These are phyloP conservation scores for Serendipita vermifera DNA, from an alignment of 768 basidiomycete genomes.

Conservation along the genomic window DNA sequence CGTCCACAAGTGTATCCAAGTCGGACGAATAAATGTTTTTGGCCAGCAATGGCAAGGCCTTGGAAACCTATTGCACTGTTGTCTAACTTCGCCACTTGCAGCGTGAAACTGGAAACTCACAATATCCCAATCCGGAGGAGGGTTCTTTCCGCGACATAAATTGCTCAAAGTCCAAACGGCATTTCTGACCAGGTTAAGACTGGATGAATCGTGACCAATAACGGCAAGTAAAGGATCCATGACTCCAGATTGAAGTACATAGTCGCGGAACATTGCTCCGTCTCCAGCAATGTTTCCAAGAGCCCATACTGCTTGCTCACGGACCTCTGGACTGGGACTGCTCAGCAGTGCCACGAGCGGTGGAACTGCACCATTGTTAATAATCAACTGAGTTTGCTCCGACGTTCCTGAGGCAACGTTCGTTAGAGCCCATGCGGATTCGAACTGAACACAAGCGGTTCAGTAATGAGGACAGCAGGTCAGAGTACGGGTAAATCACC, in stretches of 20 bases:
- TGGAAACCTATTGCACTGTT: slow-evolving; percentile 17
- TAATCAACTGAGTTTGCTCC: slow-evolving; percentile 96
- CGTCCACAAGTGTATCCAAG: slow-evolving; percentile 35
- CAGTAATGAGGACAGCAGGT: slow-evolving; percentile 6
- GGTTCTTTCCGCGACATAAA: slow-evolving; percentile 95
- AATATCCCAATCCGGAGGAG: slow-evolving; percentile 96
- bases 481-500: slow-evolving; percentile 8
- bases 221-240: background rate
- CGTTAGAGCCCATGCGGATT: slow-evolving; percentile 95
- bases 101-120: slow-evolving; percentile 34
- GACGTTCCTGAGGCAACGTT: slow-evolving; percentile 98
- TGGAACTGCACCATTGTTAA: slow-evolving; percentile 85
- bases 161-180: slow-evolving; percentile 99
- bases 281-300: slow-evolving; percentile 40
- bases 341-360: slow-evolving; percentile 94
- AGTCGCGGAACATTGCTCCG: slow-evolving; percentile 35
- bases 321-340: slow-evolving; percentile 40
- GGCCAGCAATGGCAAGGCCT: slow-evolving; percentile 42
- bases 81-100: background rate
- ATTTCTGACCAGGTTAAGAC: slow-evolving; percentile 94
- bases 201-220: slow-evolving; percentile 75
- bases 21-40: slow-evolving; percentile 37
- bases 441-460: slow-evolving; percentile 46
- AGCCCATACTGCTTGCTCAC: slow-evolving; percentile 40
- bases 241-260: slow-evolving; percentile 30